A percentile compares a stretch with the other conserved stretches of the same genome.
These are phyloP conservation scores for Musa balbisiana DNA, from an alignment of 202 grass and related monocot species.

Conservation along the genomic window DNA sequence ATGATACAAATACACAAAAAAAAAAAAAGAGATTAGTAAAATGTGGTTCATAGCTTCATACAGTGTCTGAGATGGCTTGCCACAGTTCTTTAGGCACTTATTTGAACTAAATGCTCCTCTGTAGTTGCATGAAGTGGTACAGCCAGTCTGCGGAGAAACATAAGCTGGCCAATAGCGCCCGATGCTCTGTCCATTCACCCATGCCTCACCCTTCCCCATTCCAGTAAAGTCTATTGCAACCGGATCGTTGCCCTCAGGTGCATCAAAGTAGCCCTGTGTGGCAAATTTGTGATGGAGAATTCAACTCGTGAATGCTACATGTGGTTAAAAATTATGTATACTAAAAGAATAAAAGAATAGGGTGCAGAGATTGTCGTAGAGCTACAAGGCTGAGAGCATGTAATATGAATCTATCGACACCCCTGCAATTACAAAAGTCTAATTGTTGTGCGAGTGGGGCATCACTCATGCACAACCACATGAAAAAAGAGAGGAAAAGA, in stretches of 20 bases:
- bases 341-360: constrained; percentile 7
- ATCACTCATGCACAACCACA: too few species aligned
- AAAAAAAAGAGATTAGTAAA: not conserved
- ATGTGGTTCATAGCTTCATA: constrained; percentile 32
- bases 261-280: constrained; percentile 59
- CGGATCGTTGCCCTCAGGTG: constrained; percentile 66
- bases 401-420: not conserved
- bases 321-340: not conserved
- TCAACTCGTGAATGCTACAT: not conserved
- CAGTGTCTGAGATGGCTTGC: constrained; percentile 81
- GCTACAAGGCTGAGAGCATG: not conserved
- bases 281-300: not conserved
- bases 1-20: not conserved
- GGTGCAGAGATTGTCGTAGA: not conserved
- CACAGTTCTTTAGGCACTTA: constrained; percentile 93
- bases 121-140: constrained; percentile 63
- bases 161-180: constrained; percentile 94
- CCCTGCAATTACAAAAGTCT: not conserved
- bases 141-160: constrained; percentile 53
- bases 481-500: too few species aligned
- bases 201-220: constrained; percentile 92
- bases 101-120: constrained; percentile 47
- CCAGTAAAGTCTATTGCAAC: constrained; percentile 88
- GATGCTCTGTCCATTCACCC: constrained; percentile 95
- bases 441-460: too few species aligned